Base-by-base conservation (phyloP, 208 protist genomes). In the Angomonas deanei region DNA sequence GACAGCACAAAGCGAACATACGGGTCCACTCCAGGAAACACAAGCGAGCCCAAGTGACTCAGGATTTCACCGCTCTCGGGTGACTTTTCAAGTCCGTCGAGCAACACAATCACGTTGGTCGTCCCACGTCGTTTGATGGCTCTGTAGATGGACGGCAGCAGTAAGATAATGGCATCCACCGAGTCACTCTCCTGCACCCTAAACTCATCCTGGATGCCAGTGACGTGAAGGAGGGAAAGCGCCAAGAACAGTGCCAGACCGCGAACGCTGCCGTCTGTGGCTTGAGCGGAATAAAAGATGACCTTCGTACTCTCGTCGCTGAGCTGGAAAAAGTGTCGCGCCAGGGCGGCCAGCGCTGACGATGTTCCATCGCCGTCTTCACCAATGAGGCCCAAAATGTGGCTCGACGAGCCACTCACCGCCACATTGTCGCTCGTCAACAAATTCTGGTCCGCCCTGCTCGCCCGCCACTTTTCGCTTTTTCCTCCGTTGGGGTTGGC, bases 341-440 rank as follows among this genome's bases (percentile, higher is more conserved):
- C 50, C 15, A 92, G 36, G 0, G 79, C 73, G 0, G 89, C 86
- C 34, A 83, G 27, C 3, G 81, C 72, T 1, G 82, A 84, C 0
- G 86, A 92, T 61, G 88, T 88, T 13, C 89, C 89, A 57, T 86
- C 74, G 19, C 84, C 86, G 19, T 96, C 89, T 26, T 32, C 28
- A 19, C 77, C 86, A 27, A 78, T 68, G 26, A 96, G 19, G 3
- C 91, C 49, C n/a, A 93, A 67, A 17, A 93, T 78, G 53, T 74
- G 65, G 54, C 65, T 68, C 11, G 27, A 42, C 36, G 8, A 27
- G 0, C 28, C 28, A 27, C 21, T 17, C 17, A 33, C 38, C 34
- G 50, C 49, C n/a, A 58, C 38, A 3, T 42, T 39, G 6, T 39
- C 38, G 3, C 70, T 47, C 5, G 27, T 13, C 13, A 48, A 32